Evolutionary conservation across 1,284 basidiomycete genomes (phyloP).

Genomic region (Irpex sp.): DNA sequence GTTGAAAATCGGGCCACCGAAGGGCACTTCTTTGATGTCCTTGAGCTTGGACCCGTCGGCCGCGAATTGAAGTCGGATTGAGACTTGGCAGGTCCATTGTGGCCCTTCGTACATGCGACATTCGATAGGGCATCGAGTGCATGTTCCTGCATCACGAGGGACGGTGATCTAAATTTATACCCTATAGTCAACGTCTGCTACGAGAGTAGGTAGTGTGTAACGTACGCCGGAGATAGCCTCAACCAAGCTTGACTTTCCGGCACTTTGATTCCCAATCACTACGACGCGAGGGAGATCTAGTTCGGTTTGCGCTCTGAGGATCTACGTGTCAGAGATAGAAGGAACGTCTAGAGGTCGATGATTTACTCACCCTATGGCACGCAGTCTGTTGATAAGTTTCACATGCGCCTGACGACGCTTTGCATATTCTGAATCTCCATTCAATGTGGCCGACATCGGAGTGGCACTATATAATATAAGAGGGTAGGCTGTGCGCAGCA

Average conservation of each 20-base stretch:
- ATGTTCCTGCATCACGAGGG: conserved; percentile 20
- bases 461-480: too few species aligned
- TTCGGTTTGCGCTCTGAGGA: conserved; percentile 22
- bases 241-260: conserved; percentile 41
- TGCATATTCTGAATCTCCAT: conserved; percentile 36
- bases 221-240: conserved; percentile 58
- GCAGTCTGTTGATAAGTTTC: conserved; percentile 41
- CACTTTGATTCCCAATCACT: conserved; percentile 28
- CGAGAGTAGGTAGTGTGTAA: too few species aligned
- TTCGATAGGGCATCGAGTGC: conserved; percentile 50
- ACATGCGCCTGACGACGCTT: conserved; percentile 42
- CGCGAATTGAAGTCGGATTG: conserved; percentile 37
- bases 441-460: background rate
- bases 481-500: too few species aligned
- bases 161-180: conserved; percentile 14
- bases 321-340: background rate
- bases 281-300: conserved; percentile 26
- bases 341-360: too few species aligned
- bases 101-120: conserved; percentile 50
- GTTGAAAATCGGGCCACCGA: conserved; percentile 32
- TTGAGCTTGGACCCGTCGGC: conserved; percentile 14
- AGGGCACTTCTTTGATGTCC: conserved; percentile 30
- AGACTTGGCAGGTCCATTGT: conserved; percentile 61
- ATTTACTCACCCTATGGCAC: conserved; percentile 36
- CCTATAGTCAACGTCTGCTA: background rate